Base-by-base conservation (phyloP, 352 stramenopile genomes). In the Pythium myriotylum region DNA sequence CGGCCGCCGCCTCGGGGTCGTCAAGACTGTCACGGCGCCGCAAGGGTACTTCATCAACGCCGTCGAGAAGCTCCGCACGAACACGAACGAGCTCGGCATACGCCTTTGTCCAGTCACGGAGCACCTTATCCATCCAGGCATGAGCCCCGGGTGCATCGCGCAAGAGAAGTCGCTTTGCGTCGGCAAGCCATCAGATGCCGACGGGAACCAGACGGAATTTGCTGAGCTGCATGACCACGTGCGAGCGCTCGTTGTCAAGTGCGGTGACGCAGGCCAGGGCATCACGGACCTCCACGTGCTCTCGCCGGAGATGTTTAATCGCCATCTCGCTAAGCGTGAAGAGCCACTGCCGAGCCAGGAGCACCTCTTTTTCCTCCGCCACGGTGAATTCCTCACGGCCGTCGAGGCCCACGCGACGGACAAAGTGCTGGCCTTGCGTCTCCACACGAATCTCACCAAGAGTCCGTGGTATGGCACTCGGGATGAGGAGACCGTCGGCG, bases 361-460 rank as follows among this genome's bases (percentile, higher is more conserved):
- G 32, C 69, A 73, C 24, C 29, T 70, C n/a, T 69, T 76, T 45
- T 66, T 62, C 29, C 53, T 76, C 12, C 59, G 61, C 29, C 50
- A 65, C 14, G 46, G 53, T 27, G 69, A 76, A 47, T 62, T 69
- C 22, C 20, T 77, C 24, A 62, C 56, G 40, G 43, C 54, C 19
- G 57, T 77, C 4, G 69, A 74, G 22, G 65, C 64, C 1, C 19
- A 54, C 16, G 40, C 16, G 40, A 3, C 10, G 16, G 24, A n/a
- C 0, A 50, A 60, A 5, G 24, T 17, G 45, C 33, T 52, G 16
- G 69, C 56, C 22, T 4, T 77, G 35, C 64, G 69, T 6, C 68
- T 76, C 53, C 64, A 71, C 53, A 71, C 69, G 14, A 76, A 76
- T 46, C 42, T 68, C 20, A 52, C 59, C 23, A 73, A 67, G 40